Evolutionary conservation across 306 rosid genomes (phyloP).

Genomic region (Hippophae gyantsensis): DNA sequence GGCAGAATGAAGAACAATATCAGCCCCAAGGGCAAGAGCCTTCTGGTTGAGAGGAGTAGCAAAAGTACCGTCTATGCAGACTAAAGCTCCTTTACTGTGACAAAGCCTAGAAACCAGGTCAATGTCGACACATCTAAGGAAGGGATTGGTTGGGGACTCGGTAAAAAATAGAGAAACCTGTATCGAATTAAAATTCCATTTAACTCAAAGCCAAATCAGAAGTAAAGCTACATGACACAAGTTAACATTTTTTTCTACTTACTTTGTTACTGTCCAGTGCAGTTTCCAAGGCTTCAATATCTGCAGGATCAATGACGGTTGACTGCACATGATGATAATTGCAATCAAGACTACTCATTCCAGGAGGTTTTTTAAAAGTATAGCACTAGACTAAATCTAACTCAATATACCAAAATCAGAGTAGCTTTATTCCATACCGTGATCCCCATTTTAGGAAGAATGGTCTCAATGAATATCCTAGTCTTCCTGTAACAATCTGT

Average conservation of each 20-base stretch:
- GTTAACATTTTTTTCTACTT: constrained; percentile 22
- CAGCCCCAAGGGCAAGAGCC: constrained; percentile 87
- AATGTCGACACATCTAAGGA: constrained; percentile 87
- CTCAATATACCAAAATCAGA: neutral
- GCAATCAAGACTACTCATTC: constrained; percentile 11
- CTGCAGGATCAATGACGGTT: constrained; percentile 85
- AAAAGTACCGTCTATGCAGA: constrained; percentile 91
- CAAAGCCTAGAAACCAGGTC: constrained; percentile 87
- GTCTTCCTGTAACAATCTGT: constrained; percentile 96
- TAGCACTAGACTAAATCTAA: neutral
- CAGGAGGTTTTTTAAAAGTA: neutral
- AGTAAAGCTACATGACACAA: constrained; percentile 5
- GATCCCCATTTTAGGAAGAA: constrained; percentile 93
- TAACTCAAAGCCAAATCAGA: neutral
- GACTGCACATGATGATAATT: constrained; percentile 38
- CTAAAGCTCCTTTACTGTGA: constrained; percentile 70
- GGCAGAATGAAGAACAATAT: constrained; percentile 77
- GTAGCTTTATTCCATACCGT: constrained; percentile 31
- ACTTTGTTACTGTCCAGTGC: constrained; percentile 72
- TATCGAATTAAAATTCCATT: constrained; percentile 15
- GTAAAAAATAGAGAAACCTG: constrained; percentile 92
- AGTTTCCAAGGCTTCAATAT: constrained; percentile 52
- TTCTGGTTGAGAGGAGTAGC: constrained; percentile 95
- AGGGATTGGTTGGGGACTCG: constrained; percentile 96
- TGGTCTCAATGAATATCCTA: constrained; percentile 70